These are phyloP conservation scores for Malus hybrid DNA, from an alignment of 331 rosid genomes.

Conservation along the genomic window DNA sequence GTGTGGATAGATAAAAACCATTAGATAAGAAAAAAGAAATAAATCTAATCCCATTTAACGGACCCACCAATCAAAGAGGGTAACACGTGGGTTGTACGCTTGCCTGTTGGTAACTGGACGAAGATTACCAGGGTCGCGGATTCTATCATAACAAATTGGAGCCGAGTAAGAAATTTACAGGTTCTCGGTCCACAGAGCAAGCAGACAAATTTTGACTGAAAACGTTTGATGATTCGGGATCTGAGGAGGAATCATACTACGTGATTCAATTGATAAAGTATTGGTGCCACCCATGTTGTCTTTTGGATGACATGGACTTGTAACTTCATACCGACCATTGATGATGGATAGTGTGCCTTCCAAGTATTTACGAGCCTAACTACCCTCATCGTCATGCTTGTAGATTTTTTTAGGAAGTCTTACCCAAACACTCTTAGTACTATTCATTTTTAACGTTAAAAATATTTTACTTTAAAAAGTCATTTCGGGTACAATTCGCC, in stretches of 20 bases:
- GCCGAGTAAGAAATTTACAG: background rate
- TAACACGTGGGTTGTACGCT: background rate
- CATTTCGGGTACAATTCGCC: rapidly evolving
- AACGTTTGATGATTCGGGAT: background rate
- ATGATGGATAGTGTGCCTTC: background rate
- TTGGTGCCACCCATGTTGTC: too few species aligned
- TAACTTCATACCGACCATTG: background rate
- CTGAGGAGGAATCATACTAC: background rate
- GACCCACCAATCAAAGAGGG: background rate
- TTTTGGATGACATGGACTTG: background rate
- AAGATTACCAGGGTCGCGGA: background rate
- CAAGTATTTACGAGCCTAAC: background rate
- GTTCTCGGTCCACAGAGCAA: background rate
- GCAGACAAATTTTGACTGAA: background rate
- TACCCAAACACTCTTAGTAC: rapidly evolving
- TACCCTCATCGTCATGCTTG: background rate
- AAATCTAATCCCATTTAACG: background rate
- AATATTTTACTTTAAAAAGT: too few species aligned
- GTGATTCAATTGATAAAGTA: too few species aligned
- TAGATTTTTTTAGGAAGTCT: too few species aligned
- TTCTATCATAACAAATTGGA: background rate
- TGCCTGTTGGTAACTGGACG: background rate
- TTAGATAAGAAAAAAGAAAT: background rate
- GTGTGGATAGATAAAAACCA: too few species aligned
- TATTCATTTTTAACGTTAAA: too few species aligned